phyloP scores from a whole-genome alignment of 1,284 basidiomycete genomes.

The Lignosus rhinocerotis region DNA sequence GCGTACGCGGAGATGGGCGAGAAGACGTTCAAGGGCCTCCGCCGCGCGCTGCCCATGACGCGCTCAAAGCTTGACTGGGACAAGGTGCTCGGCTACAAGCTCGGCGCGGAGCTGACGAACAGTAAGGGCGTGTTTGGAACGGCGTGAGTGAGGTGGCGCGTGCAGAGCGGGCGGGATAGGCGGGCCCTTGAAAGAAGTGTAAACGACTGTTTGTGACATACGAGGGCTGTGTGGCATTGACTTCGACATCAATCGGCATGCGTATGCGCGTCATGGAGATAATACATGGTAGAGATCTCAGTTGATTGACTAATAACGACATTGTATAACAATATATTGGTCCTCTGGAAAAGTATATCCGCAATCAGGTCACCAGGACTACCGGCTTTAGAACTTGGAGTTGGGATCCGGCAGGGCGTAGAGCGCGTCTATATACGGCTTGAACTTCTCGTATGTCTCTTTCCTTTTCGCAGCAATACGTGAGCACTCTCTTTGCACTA shows the following conservation, averaged over 20 bases:
- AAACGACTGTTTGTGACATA: conserved; percentile 10
- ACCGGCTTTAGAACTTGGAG: conserved; percentile 15
- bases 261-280: not conserved
- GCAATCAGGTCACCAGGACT: not conserved
- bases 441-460: conserved; percentile 70
- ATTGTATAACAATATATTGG: not conserved
- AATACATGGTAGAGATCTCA: not conserved
- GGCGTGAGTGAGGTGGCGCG: conserved; percentile 19
- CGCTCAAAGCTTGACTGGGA: conserved; percentile 94
- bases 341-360: not conserved
- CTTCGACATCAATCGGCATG: not conserved
- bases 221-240: not conserved
- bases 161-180: not conserved
- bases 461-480: conserved; percentile 36
- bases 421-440: conserved; percentile 62
- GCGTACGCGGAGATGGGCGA: conserved; percentile 87
- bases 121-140: conserved; percentile 62
- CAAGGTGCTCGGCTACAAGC: conserved; percentile 84
- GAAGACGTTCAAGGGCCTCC: conserved; percentile 87
- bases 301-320: not conserved
- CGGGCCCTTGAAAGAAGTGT: not conserved
- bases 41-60: conserved; percentile 89
- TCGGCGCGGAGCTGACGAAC: conserved; percentile 80
- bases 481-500: not conserved
- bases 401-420: conserved; percentile 62